Evolutionary conservation across 2,329 filamentous ascomycete species (phyloP), one percentile per base, ranked within the genome.

Genomic region (Talaromyces marneffei): DNA sequence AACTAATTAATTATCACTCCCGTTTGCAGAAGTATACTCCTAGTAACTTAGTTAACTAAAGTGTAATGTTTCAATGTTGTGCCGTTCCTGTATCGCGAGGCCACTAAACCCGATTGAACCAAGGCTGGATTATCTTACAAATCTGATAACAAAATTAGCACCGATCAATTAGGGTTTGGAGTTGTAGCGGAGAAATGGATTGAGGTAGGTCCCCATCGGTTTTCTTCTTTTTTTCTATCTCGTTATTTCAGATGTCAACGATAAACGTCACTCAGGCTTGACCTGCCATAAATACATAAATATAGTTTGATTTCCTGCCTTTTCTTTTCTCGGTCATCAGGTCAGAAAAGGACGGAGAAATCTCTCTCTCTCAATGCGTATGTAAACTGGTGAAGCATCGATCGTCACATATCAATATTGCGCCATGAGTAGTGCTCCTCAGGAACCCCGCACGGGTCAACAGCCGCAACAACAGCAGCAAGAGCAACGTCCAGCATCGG

Each of bases 371-470:
- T 50, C 46, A 31, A 52, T 52, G 48, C 18, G 16, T 50, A 7
- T 7, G 46, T 50, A 31, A 50, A 29, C 7, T 2, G 40, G 20
- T 25, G 40, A 25, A 25, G 14, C 27, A 33, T 23, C n/a, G 46
- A 33, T 23, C n/a, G 46, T 33, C 48, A 52, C 16, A 31, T 31
- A 35, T 35, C 10, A 33, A 52, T 18, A 59, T 53, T 29, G 35
- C 57, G 57, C 57, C 31, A 59, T 53, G 57, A 59, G 57, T 33
- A 23, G 7, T 31, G 14, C 27, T 48, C 29, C n/a, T 52, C 44
- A 53, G 6, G 44, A 59, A 31, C 57, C 57, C 57, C 57, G 57
- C 57, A 35, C 37, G 46, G 57, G 57, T 12, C 48, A 48, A 27
- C 16, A 46, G 42, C 42, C 27, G 46, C 23, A 48, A 27, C 33